Evolutionary conservation across 2,329 filamentous ascomycete genomes (phyloP).

Genomic region (Plenodomus biglobosus): DNA sequence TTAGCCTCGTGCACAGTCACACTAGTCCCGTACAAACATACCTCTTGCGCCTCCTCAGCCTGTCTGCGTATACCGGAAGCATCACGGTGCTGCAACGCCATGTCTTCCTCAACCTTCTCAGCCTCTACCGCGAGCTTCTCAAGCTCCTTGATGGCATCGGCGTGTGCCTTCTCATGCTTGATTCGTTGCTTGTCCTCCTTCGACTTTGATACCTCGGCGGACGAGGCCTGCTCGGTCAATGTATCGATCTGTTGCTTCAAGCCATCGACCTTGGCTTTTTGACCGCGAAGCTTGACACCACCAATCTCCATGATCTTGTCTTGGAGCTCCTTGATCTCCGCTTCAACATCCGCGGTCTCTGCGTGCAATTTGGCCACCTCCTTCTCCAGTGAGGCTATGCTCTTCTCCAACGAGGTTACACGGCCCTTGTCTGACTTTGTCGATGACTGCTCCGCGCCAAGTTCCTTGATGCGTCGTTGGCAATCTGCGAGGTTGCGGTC

Average conservation of each 20-base stretch:
- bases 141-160: constrained; percentile 77
- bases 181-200: constrained; percentile 91
- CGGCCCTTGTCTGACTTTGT: constrained; percentile 79
- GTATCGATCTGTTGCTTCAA: constrained; percentile 79
- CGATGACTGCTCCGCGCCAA: constrained; percentile 77
- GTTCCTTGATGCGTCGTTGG: constrained; percentile 80
- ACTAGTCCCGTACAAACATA: background rate
- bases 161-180: constrained; percentile 83
- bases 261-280: constrained; percentile 87
- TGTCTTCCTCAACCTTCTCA: constrained; percentile 75
- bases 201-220: constrained; percentile 80
- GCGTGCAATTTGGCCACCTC: constrained; percentile 78
- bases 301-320: constrained; percentile 99
- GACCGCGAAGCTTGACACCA: constrained; percentile 85
- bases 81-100: constrained; percentile 73
- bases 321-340: constrained; percentile 88
- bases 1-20: background rate
- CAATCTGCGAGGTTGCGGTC: constrained; percentile 82
- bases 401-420: constrained; percentile 72
- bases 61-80: constrained; percentile 71
- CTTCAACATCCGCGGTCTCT: constrained; percentile 87
- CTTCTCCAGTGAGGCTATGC: constrained; percentile 71
- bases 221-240: constrained; percentile 78
- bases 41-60: constrained; percentile 77
- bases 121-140: constrained; percentile 71